These are phyloP conservation scores for Andrographis paniculata DNA, from an alignment of 305 asterid species.

Conservation along the genomic window DNA sequence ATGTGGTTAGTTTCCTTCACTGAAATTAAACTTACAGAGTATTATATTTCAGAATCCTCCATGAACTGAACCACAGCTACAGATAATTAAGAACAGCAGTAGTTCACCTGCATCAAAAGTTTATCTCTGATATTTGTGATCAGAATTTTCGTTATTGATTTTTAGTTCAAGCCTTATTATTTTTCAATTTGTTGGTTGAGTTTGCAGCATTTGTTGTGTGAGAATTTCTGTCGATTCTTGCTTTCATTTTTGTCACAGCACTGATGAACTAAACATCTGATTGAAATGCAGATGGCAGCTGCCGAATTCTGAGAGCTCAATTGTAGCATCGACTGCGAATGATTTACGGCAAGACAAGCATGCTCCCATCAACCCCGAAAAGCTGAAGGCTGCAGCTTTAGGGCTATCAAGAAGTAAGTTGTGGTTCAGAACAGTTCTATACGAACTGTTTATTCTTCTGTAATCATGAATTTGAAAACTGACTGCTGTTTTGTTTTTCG, in stretches of 20 bases:
- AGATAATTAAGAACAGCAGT: too few species aligned
- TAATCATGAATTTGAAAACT: not conserved
- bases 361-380: constrained; percentile 53
- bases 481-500: not conserved
- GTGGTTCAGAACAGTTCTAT: too few species aligned
- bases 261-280: constrained; percentile 8
- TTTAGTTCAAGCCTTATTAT: too few species aligned
- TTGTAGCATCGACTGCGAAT: constrained; percentile 77
- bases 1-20: not conserved
- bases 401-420: constrained; percentile 68
- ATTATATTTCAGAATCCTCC: too few species aligned
- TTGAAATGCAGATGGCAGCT: constrained; percentile 57
- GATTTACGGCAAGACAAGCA: constrained; percentile 60
- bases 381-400: constrained; percentile 68
- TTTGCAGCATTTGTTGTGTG: not conserved
- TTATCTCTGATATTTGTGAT: too few species aligned
- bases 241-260: not conserved
- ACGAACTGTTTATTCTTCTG: too few species aligned
- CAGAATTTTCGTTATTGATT: too few species aligned
- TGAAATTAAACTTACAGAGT: not conserved
- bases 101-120: too few species aligned
- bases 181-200: too few species aligned
- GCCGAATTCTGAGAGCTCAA: constrained; percentile 42
- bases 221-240: constrained; percentile 3
- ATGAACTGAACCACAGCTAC: too few species aligned